These are phyloP conservation scores for Diaporthe eres DNA, from an alignment of 2,329 filamentous ascomycete genomes.

Conservation along the genomic window DNA sequence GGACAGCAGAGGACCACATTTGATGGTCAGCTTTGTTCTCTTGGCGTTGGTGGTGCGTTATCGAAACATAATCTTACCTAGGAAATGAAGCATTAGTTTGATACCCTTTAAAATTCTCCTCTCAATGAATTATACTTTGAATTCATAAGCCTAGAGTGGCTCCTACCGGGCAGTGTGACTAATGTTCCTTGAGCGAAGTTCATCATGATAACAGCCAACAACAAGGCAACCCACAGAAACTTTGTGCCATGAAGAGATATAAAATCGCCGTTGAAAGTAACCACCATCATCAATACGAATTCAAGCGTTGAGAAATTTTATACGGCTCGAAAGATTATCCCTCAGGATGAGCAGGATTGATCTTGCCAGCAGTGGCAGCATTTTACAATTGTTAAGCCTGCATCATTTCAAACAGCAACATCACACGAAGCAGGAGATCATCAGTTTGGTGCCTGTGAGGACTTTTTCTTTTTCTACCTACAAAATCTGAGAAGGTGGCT, in stretches of 20 bases:
- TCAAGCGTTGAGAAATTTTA: neutral
- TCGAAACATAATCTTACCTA: neutral
- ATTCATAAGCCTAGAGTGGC: neutral
- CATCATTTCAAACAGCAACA: neutral
- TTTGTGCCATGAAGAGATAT: neutral
- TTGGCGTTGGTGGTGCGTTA: neutral
- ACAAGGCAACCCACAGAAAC: neutral
- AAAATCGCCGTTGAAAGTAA: neutral
- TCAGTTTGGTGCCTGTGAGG: constrained; percentile 1
- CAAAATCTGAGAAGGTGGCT: neutral
- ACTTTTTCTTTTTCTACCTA: neutral
- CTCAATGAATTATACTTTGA: neutral
- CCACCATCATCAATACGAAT: neutral
- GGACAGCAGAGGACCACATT: neutral
- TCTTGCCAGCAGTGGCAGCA: neutral
- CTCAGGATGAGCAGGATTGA: neutral
- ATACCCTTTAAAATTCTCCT: neutral
- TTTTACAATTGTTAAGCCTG: neutral
- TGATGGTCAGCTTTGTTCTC: neutral
- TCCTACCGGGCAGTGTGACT: neutral
- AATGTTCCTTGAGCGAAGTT: neutral
- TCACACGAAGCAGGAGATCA: neutral
- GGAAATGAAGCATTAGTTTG: neutral
- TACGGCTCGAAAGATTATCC: neutral
- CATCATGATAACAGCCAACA: too few relatives aligned